Base-by-base conservation (phyloP, 2,329 filamentous ascomycete genomes). In the Claviceps pazoutovae region DNA sequence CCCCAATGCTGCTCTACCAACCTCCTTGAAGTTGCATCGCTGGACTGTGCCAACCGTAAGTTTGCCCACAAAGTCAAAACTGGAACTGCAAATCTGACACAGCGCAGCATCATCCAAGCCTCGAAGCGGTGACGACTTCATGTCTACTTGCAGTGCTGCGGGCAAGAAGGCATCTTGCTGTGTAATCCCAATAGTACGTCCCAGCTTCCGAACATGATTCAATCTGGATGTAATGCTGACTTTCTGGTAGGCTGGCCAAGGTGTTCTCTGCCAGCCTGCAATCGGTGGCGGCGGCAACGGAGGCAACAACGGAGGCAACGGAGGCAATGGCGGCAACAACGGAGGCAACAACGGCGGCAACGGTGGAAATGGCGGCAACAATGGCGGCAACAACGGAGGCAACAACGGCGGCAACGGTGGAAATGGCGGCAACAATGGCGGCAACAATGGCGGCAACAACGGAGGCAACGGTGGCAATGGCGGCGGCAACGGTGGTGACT, bases 1-100 rank as follows among this genome's bases (percentile, higher is more conserved):
- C 59, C 70, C 4, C 65, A 68, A 48, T 78, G 74, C 66, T 78
- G 74, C 59, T 67, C 70, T 5, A 70, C 69, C 48, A 67, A 76
- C 55, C 64, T 76, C 34, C 66, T 76, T 30, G 68, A 71, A 56
- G 55, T 76, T 53, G 68, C 68, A 19, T 68, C 71, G 59, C 62
- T 77, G 42, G 61, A 75, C 62, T 78, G 74, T 63, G 17, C 13
- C 2, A 42, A 23, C 19, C 55, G 56, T 57, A 51, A 50, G 56
- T 42, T 14, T 26, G 1, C 2, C 3, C 9, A 30, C 30, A 4
- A 11, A 4, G 0, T 0, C 30, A 11, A 26, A 30, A 34, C 4
- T 14, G 5, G 1, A 26, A 17, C 23, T 3, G 9, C 39, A 13
- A 39, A 14, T 19, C 44, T 46, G 21, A 46, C 50, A 21, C 4